phyloP scores from a whole-genome alignment of 2,329 filamentous ascomycete species.

The Leptoxyphium fumago region DNA sequence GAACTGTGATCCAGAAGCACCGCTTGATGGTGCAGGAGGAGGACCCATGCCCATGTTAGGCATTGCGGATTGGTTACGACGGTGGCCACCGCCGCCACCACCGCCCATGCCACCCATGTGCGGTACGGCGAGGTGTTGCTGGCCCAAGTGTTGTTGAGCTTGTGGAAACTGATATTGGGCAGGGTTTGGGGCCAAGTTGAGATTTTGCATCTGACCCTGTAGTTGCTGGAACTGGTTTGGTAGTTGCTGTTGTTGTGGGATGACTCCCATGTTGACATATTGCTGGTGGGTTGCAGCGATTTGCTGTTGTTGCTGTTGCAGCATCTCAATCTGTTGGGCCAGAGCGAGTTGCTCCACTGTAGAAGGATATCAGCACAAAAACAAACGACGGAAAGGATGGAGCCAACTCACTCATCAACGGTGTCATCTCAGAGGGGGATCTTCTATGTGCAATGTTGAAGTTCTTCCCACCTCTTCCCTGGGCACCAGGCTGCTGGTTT shows the following conservation, averaged over 20 bases:
- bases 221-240: conserved; percentile 57
- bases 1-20: conserved; percentile 63
- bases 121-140: conserved; percentile 48
- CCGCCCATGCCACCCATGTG: conserved; percentile 60
- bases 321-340: conserved; percentile 92
- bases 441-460: conserved; percentile 94
- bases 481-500: background rate
- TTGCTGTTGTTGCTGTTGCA: conserved; percentile 96
- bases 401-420: conserved; percentile 80
- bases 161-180: conserved; percentile 80
- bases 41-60: conserved; percentile 87
- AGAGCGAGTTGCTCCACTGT: conserved; percentile 94
- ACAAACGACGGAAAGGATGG: background rate
- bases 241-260: conserved; percentile 70
- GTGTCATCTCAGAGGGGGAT: conserved; percentile 93
- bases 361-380: conserved; percentile 16
- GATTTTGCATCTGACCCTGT: conserved; percentile 64
- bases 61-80: conserved; percentile 93
- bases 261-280: conserved; percentile 94
- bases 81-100: conserved; percentile 49
- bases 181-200: conserved; percentile 46
- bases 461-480: conserved; percentile 67
- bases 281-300: conserved; percentile 94
- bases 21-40: conserved; percentile 62
- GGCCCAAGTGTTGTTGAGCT: conserved; percentile 47